These are phyloP conservation scores for Hanseniaspora gamundiae DNA, from an alignment of 1,139 yeast genomes.

Conservation along the genomic window DNA sequence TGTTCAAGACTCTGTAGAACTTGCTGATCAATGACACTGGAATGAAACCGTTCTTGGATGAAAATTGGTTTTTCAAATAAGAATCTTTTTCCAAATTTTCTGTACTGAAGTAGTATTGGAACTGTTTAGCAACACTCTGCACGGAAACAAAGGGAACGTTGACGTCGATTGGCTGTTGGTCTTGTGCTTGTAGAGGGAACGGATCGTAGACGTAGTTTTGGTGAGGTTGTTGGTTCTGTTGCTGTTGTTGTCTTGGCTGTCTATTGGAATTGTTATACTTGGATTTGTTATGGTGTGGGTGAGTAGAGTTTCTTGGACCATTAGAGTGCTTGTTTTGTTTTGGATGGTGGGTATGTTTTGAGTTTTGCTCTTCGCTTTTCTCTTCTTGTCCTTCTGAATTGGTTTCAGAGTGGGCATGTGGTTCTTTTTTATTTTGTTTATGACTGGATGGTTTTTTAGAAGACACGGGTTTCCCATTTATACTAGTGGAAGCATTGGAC, in stretches of 20 bases:
- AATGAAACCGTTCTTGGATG: slow-evolving; percentile 21
- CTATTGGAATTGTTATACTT: slow-evolving; percentile 17
- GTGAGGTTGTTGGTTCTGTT: slow-evolving; percentile 14
- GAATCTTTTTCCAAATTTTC: slow-evolving; percentile 47
- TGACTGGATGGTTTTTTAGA: slow-evolving; percentile 1
- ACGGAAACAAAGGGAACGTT: slow-evolving; percentile 23
- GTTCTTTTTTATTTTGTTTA: not conserved
- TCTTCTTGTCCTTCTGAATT: not conserved
- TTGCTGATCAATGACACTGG: slow-evolving; percentile 21
- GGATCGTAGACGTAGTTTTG: slow-evolving; percentile 14
- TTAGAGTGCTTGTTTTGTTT: slow-evolving; percentile 9
- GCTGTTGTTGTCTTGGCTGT: slow-evolving; percentile 17
- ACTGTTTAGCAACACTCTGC: slow-evolving; percentile 39
- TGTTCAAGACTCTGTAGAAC: slow-evolving; percentile 23
- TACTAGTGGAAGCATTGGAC: slow-evolving; percentile 6
- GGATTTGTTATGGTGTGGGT: slow-evolving; percentile 8
- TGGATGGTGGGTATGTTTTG: not conserved
- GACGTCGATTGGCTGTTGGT: slow-evolving; percentile 8
- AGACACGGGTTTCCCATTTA: not conserved
- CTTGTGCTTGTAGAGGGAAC: slow-evolving; percentile 13
- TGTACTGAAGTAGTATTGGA: slow-evolving; percentile 79
- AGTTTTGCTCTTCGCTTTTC: not conserved
- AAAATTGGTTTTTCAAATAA: slow-evolving; percentile 20
- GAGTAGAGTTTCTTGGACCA: slow-evolving; percentile 1
- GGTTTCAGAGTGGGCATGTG: slow-evolving; percentile 6